Percentiles rank a stretch among this genome's conserved stretches.
phyloP scores from a whole-genome alignment of 306 rosid species.

The Cucumis melo region DNA sequence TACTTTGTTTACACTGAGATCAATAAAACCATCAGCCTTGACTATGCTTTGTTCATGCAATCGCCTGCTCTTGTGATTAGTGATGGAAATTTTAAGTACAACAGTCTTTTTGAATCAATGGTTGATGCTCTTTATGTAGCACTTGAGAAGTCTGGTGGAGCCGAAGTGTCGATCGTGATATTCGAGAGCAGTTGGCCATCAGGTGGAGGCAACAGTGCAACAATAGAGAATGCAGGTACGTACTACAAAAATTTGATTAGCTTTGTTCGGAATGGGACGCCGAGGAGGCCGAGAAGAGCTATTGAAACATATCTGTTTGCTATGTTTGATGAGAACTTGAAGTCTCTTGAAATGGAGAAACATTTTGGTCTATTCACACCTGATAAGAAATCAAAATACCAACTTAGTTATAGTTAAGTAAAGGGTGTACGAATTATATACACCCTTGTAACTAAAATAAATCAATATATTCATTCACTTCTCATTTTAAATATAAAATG shows the following conservation, averaged over 20 bases:
- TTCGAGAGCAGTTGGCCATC: slow-evolving; percentile 76
- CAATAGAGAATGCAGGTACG: slow-evolving; percentile 17
- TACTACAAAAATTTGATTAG: slow-evolving; percentile 36
- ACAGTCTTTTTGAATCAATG: slow-evolving; percentile 25
- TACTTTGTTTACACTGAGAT: slow-evolving; percentile 16
- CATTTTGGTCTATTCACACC: slow-evolving; percentile 21
- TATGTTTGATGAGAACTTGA: slow-evolving; percentile 21
- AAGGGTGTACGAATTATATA: neutral
- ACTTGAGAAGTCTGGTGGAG: slow-evolving; percentile 30
- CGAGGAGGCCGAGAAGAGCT: slow-evolving; percentile 17
- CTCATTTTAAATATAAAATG: too few relatives aligned
- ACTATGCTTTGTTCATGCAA: slow-evolving; percentile 34
- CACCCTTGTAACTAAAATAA: too few relatives aligned
- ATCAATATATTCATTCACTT: too few relatives aligned
- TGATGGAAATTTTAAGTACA: slow-evolving; percentile 22
- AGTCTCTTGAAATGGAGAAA: slow-evolving; percentile 2
- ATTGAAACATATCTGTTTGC: slow-evolving; percentile 20
- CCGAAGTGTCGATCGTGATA: slow-evolving; percentile 26
- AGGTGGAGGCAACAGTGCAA: slow-evolving; percentile 20
- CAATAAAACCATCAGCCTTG: neutral
- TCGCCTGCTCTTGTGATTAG: slow-evolving; percentile 1
- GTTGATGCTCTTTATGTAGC: slow-evolving; percentile 42
- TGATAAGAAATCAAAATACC: slow-evolving; percentile 10
- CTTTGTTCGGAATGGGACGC: slow-evolving; percentile 33
- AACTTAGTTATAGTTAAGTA: slow-evolving; percentile 7